These are phyloP conservation scores for Geotrichum candidum DNA, from an alignment of 1,139 yeast species.

Conservation along the genomic window DNA sequence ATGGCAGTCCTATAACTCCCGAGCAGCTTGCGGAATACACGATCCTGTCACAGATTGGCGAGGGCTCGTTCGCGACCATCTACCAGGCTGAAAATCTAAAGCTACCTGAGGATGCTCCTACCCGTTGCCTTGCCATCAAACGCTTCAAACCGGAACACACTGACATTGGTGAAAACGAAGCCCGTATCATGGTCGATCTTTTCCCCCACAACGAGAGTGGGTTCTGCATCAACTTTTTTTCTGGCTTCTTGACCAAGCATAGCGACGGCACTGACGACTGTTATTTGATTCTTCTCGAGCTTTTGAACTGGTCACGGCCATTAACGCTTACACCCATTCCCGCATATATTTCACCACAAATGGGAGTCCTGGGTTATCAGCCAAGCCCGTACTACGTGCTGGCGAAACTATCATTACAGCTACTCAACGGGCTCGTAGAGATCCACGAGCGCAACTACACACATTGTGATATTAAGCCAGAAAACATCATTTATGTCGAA, in stretches of 20 bases:
- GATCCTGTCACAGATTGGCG: slow-evolving; percentile 12
- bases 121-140: slow-evolving; percentile 20
- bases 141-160: slow-evolving; percentile 15
- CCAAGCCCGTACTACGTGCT: slow-evolving; percentile 14
- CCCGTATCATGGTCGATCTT: slow-evolving; percentile 9
- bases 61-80: slow-evolving; percentile 17
- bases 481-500: slow-evolving; percentile 49
- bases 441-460: slow-evolving; percentile 49
- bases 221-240: slow-evolving; percentile 12
- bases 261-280: slow-evolving; percentile 6
- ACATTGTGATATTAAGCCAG: slow-evolving; percentile 83
- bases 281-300: slow-evolving; percentile 19
- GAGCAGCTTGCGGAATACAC: background rate
- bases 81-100: slow-evolving; percentile 20
- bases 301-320: slow-evolving; percentile 18
- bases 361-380: background rate
- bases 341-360: background rate
- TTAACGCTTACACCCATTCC: slow-evolving; percentile 12
- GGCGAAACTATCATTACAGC: slow-evolving; percentile 26
- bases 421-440: slow-evolving; percentile 24
- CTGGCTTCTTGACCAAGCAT: slow-evolving; percentile 14
- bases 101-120: slow-evolving; percentile 12
- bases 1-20: background rate
- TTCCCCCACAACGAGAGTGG: background rate
- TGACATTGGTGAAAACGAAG: slow-evolving; percentile 19